Evolutionary conservation across 2,329 filamentous ascomycete species (phyloP).

Genomic region (Rhynchosporium secalis): DNA sequence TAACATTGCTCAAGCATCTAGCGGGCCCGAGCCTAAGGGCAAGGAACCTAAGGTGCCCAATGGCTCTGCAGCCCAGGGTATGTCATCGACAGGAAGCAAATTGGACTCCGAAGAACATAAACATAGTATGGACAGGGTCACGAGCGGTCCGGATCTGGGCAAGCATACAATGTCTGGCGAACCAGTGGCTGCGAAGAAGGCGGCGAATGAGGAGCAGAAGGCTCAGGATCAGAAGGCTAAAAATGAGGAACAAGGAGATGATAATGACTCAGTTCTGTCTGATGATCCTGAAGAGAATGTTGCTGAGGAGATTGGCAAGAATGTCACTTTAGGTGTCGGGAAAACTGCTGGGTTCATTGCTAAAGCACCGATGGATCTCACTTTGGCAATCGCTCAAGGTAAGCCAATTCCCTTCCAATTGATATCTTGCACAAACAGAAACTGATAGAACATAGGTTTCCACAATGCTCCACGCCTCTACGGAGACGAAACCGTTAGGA

Average conservation of each 20-base stretch:
- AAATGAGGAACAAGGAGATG: slow-evolving; percentile 17
- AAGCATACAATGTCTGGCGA: slow-evolving; percentile 28
- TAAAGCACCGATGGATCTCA: slow-evolving; percentile 58
- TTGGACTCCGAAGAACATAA: slow-evolving; percentile 5
- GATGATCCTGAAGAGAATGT: slow-evolving; percentile 29
- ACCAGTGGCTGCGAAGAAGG: slow-evolving; percentile 18
- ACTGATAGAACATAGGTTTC: slow-evolving; percentile 44
- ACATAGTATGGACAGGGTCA: slow-evolving; percentile 15
- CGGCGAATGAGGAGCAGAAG: slow-evolving; percentile 7
- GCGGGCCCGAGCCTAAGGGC: background rate
- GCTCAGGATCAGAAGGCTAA: slow-evolving; percentile 2
- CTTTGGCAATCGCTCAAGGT: slow-evolving; percentile 63
- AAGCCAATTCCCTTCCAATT: background rate
- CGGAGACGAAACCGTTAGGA: slow-evolving; percentile 66
- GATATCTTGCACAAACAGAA: background rate
- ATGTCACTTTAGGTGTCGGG: slow-evolving; percentile 35
- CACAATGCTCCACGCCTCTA: slow-evolving; percentile 71
- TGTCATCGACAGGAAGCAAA: background rate
- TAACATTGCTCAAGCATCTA: slow-evolving; percentile 7
- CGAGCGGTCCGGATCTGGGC: slow-evolving; percentile 16
- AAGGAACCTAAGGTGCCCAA: slow-evolving; percentile 1
- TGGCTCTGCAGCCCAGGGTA: background rate
- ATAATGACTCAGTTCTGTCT: slow-evolving; percentile 28
- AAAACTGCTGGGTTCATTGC: slow-evolving; percentile 35
- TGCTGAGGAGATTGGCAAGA: slow-evolving; percentile 33